Percentiles rank a stretch among this genome's conserved stretches.
phyloP scores from a whole-genome alignment of 2,329 filamentous ascomycete species.

The Fusarium coicis region DNA sequence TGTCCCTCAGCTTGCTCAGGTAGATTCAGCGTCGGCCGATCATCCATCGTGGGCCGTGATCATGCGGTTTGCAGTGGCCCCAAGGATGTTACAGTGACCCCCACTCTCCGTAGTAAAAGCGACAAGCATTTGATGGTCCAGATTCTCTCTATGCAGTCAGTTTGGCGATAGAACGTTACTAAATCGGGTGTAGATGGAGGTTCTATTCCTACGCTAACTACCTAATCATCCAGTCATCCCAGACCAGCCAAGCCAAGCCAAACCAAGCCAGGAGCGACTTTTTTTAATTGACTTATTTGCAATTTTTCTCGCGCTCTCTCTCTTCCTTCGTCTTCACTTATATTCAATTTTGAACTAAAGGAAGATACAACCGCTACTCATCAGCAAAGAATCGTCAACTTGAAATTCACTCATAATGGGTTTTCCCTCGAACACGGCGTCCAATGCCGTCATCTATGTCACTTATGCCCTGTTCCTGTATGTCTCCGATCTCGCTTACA shows the following conservation, averaged over 20 bases:
- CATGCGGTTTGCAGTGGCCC: constrained; percentile 18
- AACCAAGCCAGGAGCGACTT: constrained; percentile 6
- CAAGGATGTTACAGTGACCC: constrained; percentile 12
- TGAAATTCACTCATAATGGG: constrained; percentile 65
- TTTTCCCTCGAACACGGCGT: constrained; percentile 78
- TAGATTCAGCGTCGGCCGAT: constrained; percentile 11
- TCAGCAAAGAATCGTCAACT: not conserved
- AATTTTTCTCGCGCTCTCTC: constrained; percentile 5
- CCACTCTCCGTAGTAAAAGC: constrained; percentile 17
- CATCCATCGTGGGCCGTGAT: constrained; percentile 9
- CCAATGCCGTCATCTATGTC: constrained; percentile 85
- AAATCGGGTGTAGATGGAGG: constrained; percentile 13
- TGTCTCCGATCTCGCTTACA: constrained; percentile 40
- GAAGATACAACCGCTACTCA: not conserved
- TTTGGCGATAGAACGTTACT: constrained; percentile 30
- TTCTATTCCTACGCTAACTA: constrained; percentile 21
- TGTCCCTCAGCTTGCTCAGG: not conserved
- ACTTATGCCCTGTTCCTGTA: constrained; percentile 84
- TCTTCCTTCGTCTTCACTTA: not conserved
- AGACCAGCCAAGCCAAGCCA: not conserved
- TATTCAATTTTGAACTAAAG: not conserved
- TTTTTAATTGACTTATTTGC: constrained; percentile 12
- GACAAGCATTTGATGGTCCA: constrained; percentile 16
- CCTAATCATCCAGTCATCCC: too few relatives aligned
- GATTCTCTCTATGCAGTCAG: constrained; percentile 16